These are phyloP conservation scores for Capsella bursapastoris DNA, from an alignment of 345 rosid species.

Conservation along the genomic window DNA sequence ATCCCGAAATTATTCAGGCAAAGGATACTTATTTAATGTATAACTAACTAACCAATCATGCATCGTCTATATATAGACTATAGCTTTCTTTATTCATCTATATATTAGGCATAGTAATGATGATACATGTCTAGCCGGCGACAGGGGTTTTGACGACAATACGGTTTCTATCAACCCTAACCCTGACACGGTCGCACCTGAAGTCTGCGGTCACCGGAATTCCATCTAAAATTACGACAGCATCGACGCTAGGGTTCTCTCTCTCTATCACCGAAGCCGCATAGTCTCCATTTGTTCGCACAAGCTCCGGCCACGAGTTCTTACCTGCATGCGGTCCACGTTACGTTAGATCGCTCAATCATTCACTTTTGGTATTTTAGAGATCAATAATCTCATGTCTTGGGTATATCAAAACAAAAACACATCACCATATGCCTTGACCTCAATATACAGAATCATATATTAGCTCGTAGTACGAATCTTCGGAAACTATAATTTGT, in stretches of 20 bases:
- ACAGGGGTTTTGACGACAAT: conserved; percentile 32
- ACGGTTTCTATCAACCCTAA: conserved; percentile 37
- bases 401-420: background rate
- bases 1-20: background rate
- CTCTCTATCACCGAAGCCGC: conserved; percentile 38
- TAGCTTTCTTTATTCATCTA: background rate
- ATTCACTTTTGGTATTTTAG: background rate
- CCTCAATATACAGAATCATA: too few relatives aligned
- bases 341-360: background rate
- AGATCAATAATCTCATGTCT: background rate
- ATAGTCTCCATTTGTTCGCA: conserved; percentile 32
- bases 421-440: background rate
- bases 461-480: too few relatives aligned
- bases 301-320: conserved; percentile 46
- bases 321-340: conserved; percentile 35
- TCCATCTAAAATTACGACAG: conserved; percentile 35
- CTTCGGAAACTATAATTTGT: background rate
- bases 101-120: background rate
- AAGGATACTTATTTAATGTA: background rate
- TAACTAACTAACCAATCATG: background rate
- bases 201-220: conserved; percentile 32
- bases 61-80: background rate
- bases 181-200: conserved; percentile 45
- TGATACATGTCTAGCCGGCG: conserved; percentile 21
- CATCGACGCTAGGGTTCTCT: conserved; percentile 34